Evolutionary conservation across 192 early-diverging fungal genomes (phyloP).

Genomic region (Allomyces macrogynus): DNA sequence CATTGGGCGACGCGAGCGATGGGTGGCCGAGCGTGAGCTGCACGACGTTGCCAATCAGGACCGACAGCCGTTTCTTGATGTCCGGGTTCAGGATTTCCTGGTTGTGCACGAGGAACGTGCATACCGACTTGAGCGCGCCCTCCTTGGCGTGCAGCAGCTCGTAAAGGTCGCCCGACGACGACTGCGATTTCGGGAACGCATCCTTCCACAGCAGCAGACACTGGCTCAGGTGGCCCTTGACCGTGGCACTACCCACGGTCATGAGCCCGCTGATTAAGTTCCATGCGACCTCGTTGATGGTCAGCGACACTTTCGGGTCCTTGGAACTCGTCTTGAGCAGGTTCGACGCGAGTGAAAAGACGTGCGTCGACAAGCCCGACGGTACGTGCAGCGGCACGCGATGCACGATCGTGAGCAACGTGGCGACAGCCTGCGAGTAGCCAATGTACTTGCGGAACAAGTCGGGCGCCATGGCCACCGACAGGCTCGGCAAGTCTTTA

Average conservation of each 20-base stretch:
- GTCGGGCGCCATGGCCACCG: neutral
- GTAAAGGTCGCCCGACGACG: neutral
- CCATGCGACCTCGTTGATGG: neutral
- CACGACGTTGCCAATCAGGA: neutral
- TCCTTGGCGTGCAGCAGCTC: neutral
- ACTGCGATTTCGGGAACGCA: neutral
- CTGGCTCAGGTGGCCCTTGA: neutral
- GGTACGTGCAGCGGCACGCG: neutral
- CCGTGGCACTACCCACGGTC: neutral
- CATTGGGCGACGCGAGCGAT: neutral
- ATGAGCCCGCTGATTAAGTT: neutral
- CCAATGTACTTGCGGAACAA: neutral
- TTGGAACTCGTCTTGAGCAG: neutral
- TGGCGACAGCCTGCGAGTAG: neutral
- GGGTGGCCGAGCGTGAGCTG: neutral
- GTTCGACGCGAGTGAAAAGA: neutral
- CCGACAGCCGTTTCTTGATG: neutral
- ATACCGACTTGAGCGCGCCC: neutral
- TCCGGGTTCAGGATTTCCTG: neutral
- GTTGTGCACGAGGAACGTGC: neutral
- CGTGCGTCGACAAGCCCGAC: neutral
- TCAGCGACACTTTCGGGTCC: neutral
- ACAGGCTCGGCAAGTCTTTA: neutral
- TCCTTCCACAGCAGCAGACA: neutral
- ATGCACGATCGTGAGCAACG: neutral